Conservation (phyloP, 2,329 filamentous ascomycete species). For the Cercospora berteroae region DNA sequence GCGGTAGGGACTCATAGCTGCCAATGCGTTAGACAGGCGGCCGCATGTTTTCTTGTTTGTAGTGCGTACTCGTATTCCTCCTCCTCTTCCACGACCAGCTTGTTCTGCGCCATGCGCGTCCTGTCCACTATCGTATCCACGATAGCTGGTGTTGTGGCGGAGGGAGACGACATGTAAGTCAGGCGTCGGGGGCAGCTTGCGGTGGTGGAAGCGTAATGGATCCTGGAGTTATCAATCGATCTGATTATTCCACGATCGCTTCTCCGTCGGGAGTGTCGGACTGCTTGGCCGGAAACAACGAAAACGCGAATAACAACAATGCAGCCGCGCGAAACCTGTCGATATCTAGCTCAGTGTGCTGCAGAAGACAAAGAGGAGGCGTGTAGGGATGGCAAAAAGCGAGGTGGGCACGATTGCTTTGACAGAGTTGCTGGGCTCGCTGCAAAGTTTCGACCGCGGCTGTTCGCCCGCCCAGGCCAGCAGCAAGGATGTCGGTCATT, state of each 20-base stretch:
- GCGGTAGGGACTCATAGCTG: conserved; percentile 88
- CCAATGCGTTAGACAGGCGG: conserved; percentile 22
- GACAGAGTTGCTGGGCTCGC: not conserved
- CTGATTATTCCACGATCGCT: not conserved
- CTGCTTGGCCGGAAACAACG: not conserved
- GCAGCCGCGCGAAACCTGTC: not conserved
- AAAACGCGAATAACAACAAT: not conserved
- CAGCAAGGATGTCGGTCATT: conserved; percentile 8
- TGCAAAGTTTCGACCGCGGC: conserved; percentile 2
- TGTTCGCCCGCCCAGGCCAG: not conserved
- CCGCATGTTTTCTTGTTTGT: conserved; percentile 3
- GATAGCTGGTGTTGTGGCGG: conserved; percentile 17
- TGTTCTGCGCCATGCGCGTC: conserved; percentile 33
- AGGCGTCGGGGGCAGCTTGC: not conserved
- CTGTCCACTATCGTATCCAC: conserved; percentile 21
- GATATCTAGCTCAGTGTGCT: not conserved
- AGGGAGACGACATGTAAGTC: conserved; percentile 20
- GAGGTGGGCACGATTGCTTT: not conserved
- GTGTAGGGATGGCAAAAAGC: not conserved
- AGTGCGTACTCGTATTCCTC: conserved; percentile 41
- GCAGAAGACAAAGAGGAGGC: not conserved
- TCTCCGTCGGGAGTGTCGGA: not conserved
- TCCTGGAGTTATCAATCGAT: conserved; percentile 10
- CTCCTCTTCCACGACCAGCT: conserved; percentile 33
- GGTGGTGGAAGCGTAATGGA: conserved; percentile 4